Base-by-base conservation (phyloP, 768 basidiomycete species). In the Leccinum uliginosum region DNA sequence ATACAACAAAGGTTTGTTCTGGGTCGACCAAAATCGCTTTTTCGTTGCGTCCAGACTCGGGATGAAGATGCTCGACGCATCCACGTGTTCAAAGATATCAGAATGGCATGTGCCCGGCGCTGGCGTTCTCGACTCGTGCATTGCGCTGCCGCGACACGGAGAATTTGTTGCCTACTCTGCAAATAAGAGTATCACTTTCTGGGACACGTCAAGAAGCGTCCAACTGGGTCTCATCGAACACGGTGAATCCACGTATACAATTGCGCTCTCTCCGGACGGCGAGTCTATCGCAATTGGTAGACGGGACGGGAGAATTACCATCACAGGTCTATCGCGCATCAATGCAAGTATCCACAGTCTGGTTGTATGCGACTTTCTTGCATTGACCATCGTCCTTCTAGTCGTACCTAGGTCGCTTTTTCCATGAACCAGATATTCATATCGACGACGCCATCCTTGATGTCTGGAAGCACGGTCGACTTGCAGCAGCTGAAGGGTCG, bases 1-100 rank as follows among this genome's bases (percentile, higher is more conserved):
- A 14, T 46, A 23, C 24, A 46, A 23, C 15, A 23, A 35, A 15
- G 30, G 85, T 76, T 0, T 92, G 88, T 30, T 15, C 43, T 44
- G 43, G 43, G 19, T 44, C 19, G 43, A 44, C 10, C 34, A 35
- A 2, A 44, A 44, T n/a, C 43, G 19, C 2, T n/a, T 44, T 6
- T 44, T 40, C 9, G 40, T 40, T 6, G 4, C 17, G 19, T 43
- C 40, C n/a, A 19, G 15, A 17, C 17, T 8, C 40, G 7, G 17
- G 19, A 19, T 43, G 8, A 15, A 43, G 17, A 8, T 17, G 7
- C 10, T n/a, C n/a, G 15, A 43, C 9, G 40, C 40, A 43, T 40
- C 40, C 40, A 40, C 40, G 4, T n/a, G 43, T 19, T 17, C 40
- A 4, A 19, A 8, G 19, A 15, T 40, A 8, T 40, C 10, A 9